A percentile compares a stretch with the other conserved stretches of the same genome.
These are phyloP conservation scores for Leccinum subtestaceum DNA, from an alignment of 768 basidiomycete genomes.

Conservation along the genomic window DNA sequence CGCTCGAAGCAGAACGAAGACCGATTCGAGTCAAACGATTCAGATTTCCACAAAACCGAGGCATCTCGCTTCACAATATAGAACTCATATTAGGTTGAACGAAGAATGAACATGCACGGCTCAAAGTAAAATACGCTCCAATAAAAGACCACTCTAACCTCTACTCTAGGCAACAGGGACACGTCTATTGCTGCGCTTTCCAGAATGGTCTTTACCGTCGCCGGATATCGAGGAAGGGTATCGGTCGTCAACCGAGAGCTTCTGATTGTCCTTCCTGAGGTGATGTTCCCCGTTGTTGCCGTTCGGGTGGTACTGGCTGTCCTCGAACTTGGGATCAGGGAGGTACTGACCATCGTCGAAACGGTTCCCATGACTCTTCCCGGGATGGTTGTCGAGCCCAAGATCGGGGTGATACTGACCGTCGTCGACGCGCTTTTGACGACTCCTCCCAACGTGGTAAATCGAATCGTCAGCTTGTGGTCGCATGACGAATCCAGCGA, in stretches of 20 bases:
- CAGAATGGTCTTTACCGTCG: conserved; percentile 7
- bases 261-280: background rate
- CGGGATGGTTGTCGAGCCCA: conserved; percentile 3
- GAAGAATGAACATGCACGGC: conserved; percentile 15
- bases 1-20: background rate
- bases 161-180: background rate
- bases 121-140: conserved; percentile 7
- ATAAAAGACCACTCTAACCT: background rate
- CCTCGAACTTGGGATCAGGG: conserved; percentile 2
- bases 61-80: background rate
- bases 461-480: background rate
- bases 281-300: background rate
- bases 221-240: conserved; percentile 1
- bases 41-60: background rate
- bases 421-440: conserved; percentile 7
- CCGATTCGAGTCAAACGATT: background rate
- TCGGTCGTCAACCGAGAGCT: conserved; percentile 1
- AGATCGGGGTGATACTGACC: conserved; percentile 10
- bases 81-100: background rate
- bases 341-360: conserved; percentile 17
- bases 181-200: conserved; percentile 5
- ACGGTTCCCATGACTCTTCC: conserved; percentile 1
- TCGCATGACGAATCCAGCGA: background rate
- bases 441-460: background rate
- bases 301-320: background rate